Conservation (phyloP, 768 basidiomycete genomes). For the Lentinula detonsa region DNA sequence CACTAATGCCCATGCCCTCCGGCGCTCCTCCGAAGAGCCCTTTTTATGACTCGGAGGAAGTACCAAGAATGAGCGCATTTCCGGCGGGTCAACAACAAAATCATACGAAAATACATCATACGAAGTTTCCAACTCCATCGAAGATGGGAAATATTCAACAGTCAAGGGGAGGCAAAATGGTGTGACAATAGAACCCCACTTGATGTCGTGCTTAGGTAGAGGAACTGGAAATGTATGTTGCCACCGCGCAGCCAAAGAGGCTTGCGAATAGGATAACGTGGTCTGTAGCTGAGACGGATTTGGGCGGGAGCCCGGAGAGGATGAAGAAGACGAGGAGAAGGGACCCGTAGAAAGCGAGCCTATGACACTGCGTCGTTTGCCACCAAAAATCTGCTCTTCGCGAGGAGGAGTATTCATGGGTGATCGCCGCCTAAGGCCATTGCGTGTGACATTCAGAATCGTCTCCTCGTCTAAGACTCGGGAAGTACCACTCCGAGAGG, state of each 20-base stretch:
- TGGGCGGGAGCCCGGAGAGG: conserved; percentile 37
- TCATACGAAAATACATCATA: conserved; percentile 86
- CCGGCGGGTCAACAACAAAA: conserved; percentile 77
- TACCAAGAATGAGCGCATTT: conserved; percentile 85
- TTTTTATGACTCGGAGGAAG: conserved; percentile 49
- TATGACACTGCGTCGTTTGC: conserved; percentile 48
- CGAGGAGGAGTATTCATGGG: conserved; percentile 66
- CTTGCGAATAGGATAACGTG: conserved; percentile 53
- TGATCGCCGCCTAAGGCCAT: conserved; percentile 48
- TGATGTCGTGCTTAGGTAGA: conserved; percentile 76
- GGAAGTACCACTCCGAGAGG: conserved; percentile 19
- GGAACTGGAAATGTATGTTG: conserved; percentile 77
- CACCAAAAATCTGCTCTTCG: conserved; percentile 47
- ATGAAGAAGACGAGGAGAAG: conserved; percentile 40
- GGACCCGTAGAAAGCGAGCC: conserved; percentile 23
- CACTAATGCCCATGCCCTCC: conserved; percentile 67
- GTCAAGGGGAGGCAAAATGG: conserved; percentile 89
- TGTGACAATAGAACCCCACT: conserved; percentile 84
- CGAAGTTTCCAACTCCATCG: conserved; percentile 64
- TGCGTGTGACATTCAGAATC: conserved; percentile 28
- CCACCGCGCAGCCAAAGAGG: conserved; percentile 83
- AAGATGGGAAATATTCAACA: conserved; percentile 80
- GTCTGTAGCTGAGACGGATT: conserved; percentile 67
- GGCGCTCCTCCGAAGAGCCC: conserved; percentile 43
- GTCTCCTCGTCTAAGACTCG: conserved; percentile 59